Evolutionary conservation across 352 stramenopile species (phyloP).

Genomic region (Thalassiosira hispida): DNA sequence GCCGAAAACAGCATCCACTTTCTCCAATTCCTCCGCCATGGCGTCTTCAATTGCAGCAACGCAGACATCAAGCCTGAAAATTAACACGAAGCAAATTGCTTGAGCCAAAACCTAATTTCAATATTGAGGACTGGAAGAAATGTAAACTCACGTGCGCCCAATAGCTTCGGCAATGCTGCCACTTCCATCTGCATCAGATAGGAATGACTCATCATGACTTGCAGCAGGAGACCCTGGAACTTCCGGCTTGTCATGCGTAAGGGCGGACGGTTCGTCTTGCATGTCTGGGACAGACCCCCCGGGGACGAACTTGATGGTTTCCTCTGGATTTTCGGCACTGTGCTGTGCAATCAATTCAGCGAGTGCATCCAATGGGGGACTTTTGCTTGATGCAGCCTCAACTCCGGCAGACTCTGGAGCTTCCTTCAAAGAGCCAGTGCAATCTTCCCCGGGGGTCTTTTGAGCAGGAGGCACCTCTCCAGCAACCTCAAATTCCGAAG

Average conservation of each 20-base stretch:
- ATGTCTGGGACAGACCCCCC: too few relatives aligned
- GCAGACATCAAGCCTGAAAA: conserved; percentile 51
- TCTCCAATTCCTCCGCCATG: conserved; percentile 6
- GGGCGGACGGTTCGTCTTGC: too few relatives aligned
- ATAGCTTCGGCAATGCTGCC: conserved; percentile 71
- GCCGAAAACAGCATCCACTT: conserved; percentile 1
- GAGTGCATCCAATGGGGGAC: too few relatives aligned
- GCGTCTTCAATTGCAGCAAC: conserved; percentile 48
- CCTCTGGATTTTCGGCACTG: too few relatives aligned
- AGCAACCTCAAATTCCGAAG: conserved; percentile 5
- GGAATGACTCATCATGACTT: conserved; percentile 63
- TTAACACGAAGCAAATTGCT: not conserved
- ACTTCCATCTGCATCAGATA: conserved; percentile 71
- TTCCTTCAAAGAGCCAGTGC: conserved; percentile 13
- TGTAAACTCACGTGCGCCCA: conserved; percentile 62
- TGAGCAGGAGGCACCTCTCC: not conserved
- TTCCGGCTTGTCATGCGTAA: too few relatives aligned
- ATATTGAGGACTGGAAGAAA: conserved; percentile 16
- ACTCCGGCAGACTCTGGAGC: not conserved
- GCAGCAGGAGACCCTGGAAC: conserved; percentile 7
- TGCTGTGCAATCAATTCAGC: too few relatives aligned
- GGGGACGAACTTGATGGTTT: too few relatives aligned
- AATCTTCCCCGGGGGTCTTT: conserved; percentile 12
- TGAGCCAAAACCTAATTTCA: conserved; percentile 25
- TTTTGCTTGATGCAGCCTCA: not conserved